Conservation (phyloP, 371 early-diverging fungal species). For the Apophysomyces sp. region DNA sequence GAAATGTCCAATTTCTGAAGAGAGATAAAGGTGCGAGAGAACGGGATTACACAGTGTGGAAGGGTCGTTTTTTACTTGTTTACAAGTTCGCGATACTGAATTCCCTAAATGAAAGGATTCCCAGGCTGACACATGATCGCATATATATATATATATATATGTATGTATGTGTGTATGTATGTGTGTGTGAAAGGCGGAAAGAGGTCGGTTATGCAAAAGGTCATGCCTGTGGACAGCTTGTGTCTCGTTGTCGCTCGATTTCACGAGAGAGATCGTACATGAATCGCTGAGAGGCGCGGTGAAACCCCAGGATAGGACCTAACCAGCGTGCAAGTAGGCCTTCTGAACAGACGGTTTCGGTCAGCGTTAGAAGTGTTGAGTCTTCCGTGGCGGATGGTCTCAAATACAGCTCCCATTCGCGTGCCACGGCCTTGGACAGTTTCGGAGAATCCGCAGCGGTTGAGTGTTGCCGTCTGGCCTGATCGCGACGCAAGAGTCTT, state of each 20-base stretch:
- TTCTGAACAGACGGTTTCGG: slow-evolving; percentile 14
- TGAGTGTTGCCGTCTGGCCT: slow-evolving; percentile 4
- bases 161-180: background rate
- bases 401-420: slow-evolving; percentile 20
- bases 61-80: too few relatives aligned
- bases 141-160: background rate
- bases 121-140: too few relatives aligned
- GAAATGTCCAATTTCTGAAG: too few relatives aligned
- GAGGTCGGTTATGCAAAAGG: background rate
- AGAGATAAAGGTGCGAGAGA: too few relatives aligned
- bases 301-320: slow-evolving; percentile 18
- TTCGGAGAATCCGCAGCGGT: background rate
- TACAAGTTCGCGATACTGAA: too few relatives aligned
- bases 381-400: background rate
- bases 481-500: slow-evolving; percentile 8
- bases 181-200: background rate
- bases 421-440: background rate
- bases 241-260: slow-evolving; percentile 8
- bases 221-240: background rate
- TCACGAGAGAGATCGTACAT: slow-evolving; percentile 14
- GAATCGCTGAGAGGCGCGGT: slow-evolving; percentile 20
- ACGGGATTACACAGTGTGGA: too few relatives aligned
- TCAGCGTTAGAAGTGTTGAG: slow-evolving; percentile 7
- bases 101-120: too few relatives aligned
- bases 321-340: slow-evolving; percentile 21